Percentiles rank a stretch among this genome's conserved stretches.
These are phyloP conservation scores for Xylariales sp. DNA, from an alignment of 2,329 filamentous ascomycete species.

Conservation along the genomic window DNA sequence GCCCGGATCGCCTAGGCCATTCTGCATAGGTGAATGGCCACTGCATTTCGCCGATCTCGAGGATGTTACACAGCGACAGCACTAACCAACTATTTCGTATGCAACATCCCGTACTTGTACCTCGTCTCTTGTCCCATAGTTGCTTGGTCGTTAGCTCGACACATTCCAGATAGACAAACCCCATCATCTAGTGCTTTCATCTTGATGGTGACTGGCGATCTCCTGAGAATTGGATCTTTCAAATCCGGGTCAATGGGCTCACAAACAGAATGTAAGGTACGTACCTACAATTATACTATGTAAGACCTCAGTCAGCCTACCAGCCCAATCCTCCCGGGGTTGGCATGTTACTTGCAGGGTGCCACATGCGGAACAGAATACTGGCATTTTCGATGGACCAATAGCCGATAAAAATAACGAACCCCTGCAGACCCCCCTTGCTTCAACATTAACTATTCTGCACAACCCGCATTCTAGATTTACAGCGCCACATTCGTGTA, in stretches of 20 bases:
- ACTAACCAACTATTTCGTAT: constrained; percentile 1
- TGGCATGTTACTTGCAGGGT: constrained; percentile 4
- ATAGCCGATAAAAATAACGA: constrained; percentile 21
- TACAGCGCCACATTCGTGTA: constrained; percentile 19
- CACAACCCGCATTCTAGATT: constrained; percentile 11
- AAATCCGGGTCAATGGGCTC: not conserved
- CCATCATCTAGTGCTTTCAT: not conserved
- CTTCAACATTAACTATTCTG: constrained; percentile 12
- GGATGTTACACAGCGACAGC: constrained; percentile 1
- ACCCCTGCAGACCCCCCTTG: constrained; percentile 13
- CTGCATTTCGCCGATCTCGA: not conserved
- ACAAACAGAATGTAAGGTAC: not conserved
- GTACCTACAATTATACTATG: not conserved
- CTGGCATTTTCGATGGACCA: constrained; percentile 13
- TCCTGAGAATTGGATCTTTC: not conserved
- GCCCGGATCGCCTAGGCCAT: not conserved
- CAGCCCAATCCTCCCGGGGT: not conserved
- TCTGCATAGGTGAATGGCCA: constrained; percentile 3
- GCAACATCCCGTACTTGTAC: constrained; percentile 3
- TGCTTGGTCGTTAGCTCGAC: no score
- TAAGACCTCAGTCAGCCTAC: not conserved
- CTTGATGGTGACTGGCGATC: not conserved
- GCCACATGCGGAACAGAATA: not conserved
- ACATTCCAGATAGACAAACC: no score
- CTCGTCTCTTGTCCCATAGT: no score